phyloP scores from a whole-genome alignment of 768 basidiomycete genomes.

The Boletus tylopilopsis region DNA sequence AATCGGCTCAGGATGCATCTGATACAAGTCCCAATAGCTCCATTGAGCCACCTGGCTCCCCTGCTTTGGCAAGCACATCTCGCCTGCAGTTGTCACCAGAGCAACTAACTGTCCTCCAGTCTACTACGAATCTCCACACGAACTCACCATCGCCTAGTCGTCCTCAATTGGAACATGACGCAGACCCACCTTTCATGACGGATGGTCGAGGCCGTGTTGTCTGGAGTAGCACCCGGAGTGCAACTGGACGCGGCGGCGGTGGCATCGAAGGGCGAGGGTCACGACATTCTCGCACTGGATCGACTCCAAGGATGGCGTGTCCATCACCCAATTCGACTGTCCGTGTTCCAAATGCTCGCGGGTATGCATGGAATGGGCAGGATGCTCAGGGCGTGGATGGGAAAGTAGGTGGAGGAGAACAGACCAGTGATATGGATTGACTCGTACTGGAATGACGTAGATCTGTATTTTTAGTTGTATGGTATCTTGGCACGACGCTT shows the following conservation, averaged over 20 bases:
- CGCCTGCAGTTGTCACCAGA: background rate
- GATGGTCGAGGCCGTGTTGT: constrained; percentile 64
- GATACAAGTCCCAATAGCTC: background rate
- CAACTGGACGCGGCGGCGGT: constrained; percentile 15
- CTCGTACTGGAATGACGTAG: background rate
- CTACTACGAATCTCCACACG: background rate
- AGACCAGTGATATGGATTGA: constrained; percentile 11
- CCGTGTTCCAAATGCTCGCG: constrained; percentile 11
- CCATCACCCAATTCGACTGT: constrained; percentile 12
- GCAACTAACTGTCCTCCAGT: background rate
- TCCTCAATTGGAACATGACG: constrained; percentile 30
- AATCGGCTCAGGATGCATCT: background rate
- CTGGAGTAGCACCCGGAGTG: constrained; percentile 32
- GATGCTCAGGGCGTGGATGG: constrained; percentile 13
- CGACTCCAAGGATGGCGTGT: constrained; percentile 16
- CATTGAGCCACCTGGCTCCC: background rate
- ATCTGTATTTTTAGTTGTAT: constrained; percentile 11
- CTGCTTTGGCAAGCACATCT: background rate
- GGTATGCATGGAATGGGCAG: constrained; percentile 20
- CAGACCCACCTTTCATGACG: constrained; percentile 54
- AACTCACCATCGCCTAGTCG: constrained; percentile 7
- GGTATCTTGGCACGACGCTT: constrained; percentile 1
- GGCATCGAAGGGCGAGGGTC: constrained; percentile 18
- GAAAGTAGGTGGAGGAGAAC: constrained; percentile 17
- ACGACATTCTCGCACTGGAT: constrained; percentile 21